Conservation (phyloP, 352 stramenopile genomes). For the Pythium guiyangense region DNA sequence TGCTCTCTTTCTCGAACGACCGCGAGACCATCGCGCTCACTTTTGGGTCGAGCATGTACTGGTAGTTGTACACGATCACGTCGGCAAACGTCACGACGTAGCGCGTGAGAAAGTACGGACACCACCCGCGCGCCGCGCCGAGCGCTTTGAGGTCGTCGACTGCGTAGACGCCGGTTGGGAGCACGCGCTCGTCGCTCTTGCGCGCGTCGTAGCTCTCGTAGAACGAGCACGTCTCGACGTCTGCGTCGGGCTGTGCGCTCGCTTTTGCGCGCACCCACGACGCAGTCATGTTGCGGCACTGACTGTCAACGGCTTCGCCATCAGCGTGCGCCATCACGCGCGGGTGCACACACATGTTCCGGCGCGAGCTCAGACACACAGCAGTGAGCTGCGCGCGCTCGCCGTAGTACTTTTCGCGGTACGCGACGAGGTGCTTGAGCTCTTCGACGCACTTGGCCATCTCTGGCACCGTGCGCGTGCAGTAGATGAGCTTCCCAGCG, state of each 20-base stretch:
- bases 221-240: constrained; percentile 83
- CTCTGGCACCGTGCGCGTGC: constrained; percentile 98
- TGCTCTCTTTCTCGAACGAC: constrained; percentile 92
- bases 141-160: constrained; percentile 95
- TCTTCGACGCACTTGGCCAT: constrained; percentile 99
- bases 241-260: constrained; percentile 35
- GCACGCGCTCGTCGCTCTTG: constrained; percentile 91
- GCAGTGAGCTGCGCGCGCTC: constrained; percentile 66
- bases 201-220: constrained; percentile 88
- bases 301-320: constrained; percentile 95
- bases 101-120: constrained; percentile 98
- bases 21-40: constrained; percentile 88
- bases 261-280: constrained; percentile 92
- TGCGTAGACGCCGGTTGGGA: constrained; percentile 93
- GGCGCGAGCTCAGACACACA: constrained; percentile 88
- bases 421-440: constrained; percentile 93
- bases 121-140: constrained; percentile 91
- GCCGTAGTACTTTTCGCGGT: constrained; percentile 63
- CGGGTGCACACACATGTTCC: constrained; percentile 99
- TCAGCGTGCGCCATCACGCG: constrained; percentile 94
- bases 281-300: constrained; percentile 96
- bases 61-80: constrained; percentile 99
- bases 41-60: constrained; percentile 99
- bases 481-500: constrained; percentile 98
- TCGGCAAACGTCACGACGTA: constrained; percentile 97